Evolutionary conservation across 2,329 filamentous ascomycete species (phyloP).

Genomic region (Cytospora chrysosperma): DNA sequence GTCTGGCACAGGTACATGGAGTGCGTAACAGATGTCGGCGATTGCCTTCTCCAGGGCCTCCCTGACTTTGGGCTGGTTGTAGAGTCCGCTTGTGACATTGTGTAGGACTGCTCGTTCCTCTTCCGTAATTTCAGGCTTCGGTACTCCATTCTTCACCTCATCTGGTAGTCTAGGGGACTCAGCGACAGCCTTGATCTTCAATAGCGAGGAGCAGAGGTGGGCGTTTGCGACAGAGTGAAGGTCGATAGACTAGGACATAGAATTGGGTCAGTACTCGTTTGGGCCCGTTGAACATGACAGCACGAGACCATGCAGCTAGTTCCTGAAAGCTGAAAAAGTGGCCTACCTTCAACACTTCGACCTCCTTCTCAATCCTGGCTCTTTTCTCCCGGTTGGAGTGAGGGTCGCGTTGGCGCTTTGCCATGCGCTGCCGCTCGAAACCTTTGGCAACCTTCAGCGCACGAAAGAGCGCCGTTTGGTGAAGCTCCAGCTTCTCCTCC

Average conservation of each 20-base stretch:
- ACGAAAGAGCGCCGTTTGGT: conserved; percentile 60
- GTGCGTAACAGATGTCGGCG: conserved; percentile 46
- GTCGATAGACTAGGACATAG: conserved; percentile 48
- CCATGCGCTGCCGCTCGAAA: conserved; percentile 75
- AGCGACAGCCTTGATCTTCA: conserved; percentile 53
- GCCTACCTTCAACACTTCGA: conserved; percentile 54
- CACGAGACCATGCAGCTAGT: not conserved
- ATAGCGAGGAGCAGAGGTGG: conserved; percentile 54
- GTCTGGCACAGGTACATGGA: conserved; percentile 49
- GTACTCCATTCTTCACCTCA: conserved; percentile 45
- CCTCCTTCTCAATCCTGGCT: conserved; percentile 60
- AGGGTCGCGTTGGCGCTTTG: conserved; percentile 55
- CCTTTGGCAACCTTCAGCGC: conserved; percentile 72
- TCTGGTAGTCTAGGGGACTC: conserved; percentile 51
- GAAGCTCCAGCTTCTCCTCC: conserved; percentile 35
- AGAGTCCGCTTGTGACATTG: conserved; percentile 59
- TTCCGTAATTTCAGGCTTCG: conserved; percentile 51
- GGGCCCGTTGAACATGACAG: not conserved
- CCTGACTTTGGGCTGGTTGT: conserved; percentile 51
- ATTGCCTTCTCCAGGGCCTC: conserved; percentile 50
- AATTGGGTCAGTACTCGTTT: not conserved
- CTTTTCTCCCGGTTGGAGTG: conserved; percentile 49
- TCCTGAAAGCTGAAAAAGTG: not conserved
- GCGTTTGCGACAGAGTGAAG: conserved; percentile 57
- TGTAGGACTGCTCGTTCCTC: conserved; percentile 53